Conservation (phyloP, 2,329 filamentous ascomycete species). For the Aphanocladium album region DNA sequence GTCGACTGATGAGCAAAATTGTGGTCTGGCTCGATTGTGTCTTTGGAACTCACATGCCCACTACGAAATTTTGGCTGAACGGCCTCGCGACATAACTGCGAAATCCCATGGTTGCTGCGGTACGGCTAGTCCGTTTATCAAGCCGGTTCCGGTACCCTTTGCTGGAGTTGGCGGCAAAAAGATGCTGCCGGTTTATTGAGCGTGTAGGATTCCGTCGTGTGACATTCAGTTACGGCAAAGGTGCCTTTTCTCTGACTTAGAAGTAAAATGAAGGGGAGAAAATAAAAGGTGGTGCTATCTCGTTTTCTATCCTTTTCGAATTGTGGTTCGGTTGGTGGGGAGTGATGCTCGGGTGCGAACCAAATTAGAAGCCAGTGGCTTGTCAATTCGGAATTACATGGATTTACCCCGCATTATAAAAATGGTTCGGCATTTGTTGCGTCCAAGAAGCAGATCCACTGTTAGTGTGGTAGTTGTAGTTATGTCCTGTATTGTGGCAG, state of each 20-base stretch:
- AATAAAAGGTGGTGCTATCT: background rate
- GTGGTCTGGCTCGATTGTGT: no score
- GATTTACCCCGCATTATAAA: background rate
- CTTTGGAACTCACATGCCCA: background rate
- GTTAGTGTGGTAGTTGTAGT: no score
- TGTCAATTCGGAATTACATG: background rate
- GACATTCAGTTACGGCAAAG: background rate
- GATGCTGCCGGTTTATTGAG: background rate
- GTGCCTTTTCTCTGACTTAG: background rate
- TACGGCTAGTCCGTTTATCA: background rate
- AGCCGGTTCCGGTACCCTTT: background rate
- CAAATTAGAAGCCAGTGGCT: background rate
- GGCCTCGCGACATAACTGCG: slow-evolving; percentile 1
- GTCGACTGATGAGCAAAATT: background rate
- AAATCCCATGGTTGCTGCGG: background rate
- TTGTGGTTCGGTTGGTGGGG: background rate
- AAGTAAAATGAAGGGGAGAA: background rate
- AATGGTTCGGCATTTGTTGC: background rate
- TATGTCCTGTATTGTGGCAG: no score
- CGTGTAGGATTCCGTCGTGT: background rate
- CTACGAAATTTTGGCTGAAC: slow-evolving; percentile 7
- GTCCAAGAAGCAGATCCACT: no score
- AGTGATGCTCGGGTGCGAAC: background rate
- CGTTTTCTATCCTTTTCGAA: background rate
- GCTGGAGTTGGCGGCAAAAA: background rate